Base-by-base conservation (phyloP, 2,329 filamentous ascomycete species). In the Pseudocercospora macadamiae region DNA sequence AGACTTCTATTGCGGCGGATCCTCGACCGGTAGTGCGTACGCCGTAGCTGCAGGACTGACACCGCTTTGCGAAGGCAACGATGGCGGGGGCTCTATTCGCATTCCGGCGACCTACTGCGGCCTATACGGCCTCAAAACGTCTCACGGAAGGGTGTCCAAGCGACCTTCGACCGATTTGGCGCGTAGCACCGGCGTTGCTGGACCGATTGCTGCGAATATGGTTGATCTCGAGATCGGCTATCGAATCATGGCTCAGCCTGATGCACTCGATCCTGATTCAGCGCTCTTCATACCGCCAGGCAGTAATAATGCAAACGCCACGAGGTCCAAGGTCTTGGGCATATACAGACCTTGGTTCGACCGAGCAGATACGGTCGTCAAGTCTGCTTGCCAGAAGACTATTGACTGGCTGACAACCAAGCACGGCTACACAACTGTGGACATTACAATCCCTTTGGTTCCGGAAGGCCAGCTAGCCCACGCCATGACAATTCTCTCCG, bases 171-270 rank as follows among this genome's bases (percentile, higher is more conserved):
- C 79, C 12, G 84, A 84, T 58, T 79, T 86, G 52, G 83, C 83
- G 23, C 79, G 81, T 30, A 88, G 83, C 0, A 86, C 86, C 30
- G 85, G 83, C 56, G 88, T 95, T 14, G 79, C 84, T 5, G 90
- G 91, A 0, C 92, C 93, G 6, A 83, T 96, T 68, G 89, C 90
- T 14, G 82, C 85, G 4, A 93, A 83, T 55, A 89, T 89, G 62
- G 80, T 86, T 32, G 93, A 96, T 68, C 83, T 97, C 4, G 88
- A 89, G 61, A 81, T 92, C 53, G 88, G 89, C n/a, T 97, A 95
- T 77, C 86, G 90, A 51, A 73, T 90, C 67, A 91, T 96, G 83
- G 83, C 89, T 2, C 82, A 86, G 53, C 89, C 91, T 0, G 83
- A 96, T 67, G 84, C 87, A 0, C 74, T 80, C 2, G 82, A 88